These are phyloP conservation scores for Salvia splendens DNA, from an alignment of 257 asterid genomes.

Conservation along the genomic window DNA sequence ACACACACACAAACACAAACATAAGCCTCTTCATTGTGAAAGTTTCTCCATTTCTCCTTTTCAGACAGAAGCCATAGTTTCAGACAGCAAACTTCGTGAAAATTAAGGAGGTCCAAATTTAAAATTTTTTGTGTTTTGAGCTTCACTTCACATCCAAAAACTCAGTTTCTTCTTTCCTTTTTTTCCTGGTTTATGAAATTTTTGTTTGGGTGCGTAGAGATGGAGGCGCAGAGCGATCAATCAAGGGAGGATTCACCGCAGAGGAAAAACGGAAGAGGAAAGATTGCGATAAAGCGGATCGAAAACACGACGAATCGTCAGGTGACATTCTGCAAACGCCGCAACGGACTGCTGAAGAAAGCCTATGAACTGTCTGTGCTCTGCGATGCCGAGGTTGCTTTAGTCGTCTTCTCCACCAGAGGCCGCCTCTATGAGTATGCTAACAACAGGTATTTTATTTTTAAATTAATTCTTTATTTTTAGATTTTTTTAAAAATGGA, in stretches of 20 bases:
- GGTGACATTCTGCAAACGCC: constrained; percentile 93
- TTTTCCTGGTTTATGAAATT: background rate
- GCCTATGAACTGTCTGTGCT: constrained; percentile 94
- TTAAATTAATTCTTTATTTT: no score
- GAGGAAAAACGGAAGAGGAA: constrained; percentile 76
- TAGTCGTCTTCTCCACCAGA: constrained; percentile 84
- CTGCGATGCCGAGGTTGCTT: constrained; percentile 94
- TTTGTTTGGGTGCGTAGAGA: constrained; percentile 24
- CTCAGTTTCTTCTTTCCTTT: background rate
- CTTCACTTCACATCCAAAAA: constrained; percentile 20
- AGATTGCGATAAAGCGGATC: constrained; percentile 91
- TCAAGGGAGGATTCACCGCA: constrained; percentile 68
- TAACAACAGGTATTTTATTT: constrained; percentile 61
- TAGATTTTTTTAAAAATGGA: background rate
- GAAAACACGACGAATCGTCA: constrained; percentile 96
- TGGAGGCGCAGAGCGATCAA: constrained; percentile 67
- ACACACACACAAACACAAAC: constrained; percentile 33
- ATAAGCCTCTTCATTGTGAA: constrained; percentile 39
- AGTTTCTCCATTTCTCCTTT: constrained; percentile 44
- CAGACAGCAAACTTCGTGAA: constrained; percentile 34
- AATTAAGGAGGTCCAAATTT: background rate
- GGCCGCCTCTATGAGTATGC: constrained; percentile 96
- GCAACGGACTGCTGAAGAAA: constrained; percentile 81
- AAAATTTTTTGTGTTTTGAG: background rate
- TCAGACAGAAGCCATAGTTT: constrained; percentile 35